phyloP scores from a whole-genome alignment of 2,329 filamentous ascomycete species.

The Monosporascus cannonballus region DNA sequence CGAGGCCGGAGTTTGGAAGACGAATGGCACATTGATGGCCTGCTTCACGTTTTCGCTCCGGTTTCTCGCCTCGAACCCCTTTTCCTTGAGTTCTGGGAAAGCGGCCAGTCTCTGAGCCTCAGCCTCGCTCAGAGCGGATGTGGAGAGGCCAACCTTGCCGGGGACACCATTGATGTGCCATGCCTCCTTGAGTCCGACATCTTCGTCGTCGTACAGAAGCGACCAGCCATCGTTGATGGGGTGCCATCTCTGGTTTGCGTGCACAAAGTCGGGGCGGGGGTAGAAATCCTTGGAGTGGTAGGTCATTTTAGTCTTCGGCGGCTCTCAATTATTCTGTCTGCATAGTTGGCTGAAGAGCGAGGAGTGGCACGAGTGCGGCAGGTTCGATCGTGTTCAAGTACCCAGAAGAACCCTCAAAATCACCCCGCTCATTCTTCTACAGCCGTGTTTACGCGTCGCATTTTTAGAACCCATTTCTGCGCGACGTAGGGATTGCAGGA shows the following conservation, averaged over 20 bases:
- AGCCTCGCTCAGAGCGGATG: constrained; percentile 23
- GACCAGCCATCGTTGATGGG: constrained; percentile 59
- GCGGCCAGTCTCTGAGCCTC: constrained; percentile 42
- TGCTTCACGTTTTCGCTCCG: constrained; percentile 35
- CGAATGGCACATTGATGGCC: constrained; percentile 57
- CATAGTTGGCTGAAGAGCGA: background rate
- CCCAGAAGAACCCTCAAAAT: background rate
- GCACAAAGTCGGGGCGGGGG: constrained; percentile 60
- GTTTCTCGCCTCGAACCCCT: constrained; percentile 32
- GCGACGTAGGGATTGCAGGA: constrained; percentile 3
- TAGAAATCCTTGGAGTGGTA: constrained; percentile 35
- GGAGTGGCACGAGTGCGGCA: background rate
- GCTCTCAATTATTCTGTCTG: background rate
- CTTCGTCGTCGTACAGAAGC: constrained; percentile 60
- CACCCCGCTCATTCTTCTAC: background rate
- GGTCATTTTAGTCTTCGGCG: constrained; percentile 15
- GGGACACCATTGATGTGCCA: constrained; percentile 52
- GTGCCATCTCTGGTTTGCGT: constrained; percentile 48
- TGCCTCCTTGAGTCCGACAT: constrained; percentile 43
- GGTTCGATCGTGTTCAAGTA: background rate
- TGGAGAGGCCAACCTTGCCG: constrained; percentile 26
- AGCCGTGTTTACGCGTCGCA: background rate
- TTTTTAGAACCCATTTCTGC: background rate
- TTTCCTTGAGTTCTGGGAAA: constrained; percentile 41
- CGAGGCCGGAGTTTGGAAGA: constrained; percentile 59